A percentile compares a stretch with the other conserved stretches of the same genome.
Evolutionary conservation across 805 yeast genomes (phyloP).

Genomic region (Suhomyces faveliae): DNA sequence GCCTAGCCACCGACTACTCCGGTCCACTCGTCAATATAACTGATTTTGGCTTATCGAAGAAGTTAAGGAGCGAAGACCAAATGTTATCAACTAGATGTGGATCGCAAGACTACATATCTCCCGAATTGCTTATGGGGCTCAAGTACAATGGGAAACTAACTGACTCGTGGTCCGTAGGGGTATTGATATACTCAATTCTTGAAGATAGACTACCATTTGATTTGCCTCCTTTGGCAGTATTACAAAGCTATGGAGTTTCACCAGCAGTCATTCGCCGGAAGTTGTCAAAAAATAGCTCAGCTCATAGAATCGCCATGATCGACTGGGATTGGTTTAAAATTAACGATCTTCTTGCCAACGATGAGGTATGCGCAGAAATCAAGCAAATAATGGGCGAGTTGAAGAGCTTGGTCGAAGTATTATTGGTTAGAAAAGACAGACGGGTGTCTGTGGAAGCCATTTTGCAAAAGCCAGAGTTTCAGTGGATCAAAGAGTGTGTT

Average conservation of each 20-base stretch:
- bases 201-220: conserved; percentile 94
- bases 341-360: conserved; percentile 13
- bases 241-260: conserved; percentile 28
- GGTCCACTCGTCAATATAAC: conserved; percentile 58
- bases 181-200: conserved; percentile 75
- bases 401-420: conserved; percentile 28
- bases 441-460: conserved; percentile 22
- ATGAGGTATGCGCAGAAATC: conserved; percentile 12
- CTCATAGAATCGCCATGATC: conserved; percentile 88
- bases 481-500: conserved; percentile 24
- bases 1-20: conserved; percentile 1
- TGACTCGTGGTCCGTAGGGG: conserved; percentile 96
- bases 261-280: conserved; percentile 45
- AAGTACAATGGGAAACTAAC: conserved; percentile 89
- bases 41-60: conserved; percentile 87
- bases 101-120: conserved; percentile 93
- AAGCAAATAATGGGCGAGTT: conserved; percentile 20
- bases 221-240: conserved; percentile 56
- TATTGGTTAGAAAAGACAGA: conserved; percentile 39
- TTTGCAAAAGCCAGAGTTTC: conserved; percentile 16
- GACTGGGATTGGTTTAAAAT: conserved; percentile 84
- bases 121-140: conserved; percentile 86
- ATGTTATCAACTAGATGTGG: conserved; percentile 88
- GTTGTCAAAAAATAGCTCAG: conserved; percentile 51
- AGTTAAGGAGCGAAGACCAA: conserved; percentile 58